These are phyloP conservation scores for Citrullus amarus DNA, from an alignment of 306 rosid genomes.

Conservation along the genomic window DNA sequence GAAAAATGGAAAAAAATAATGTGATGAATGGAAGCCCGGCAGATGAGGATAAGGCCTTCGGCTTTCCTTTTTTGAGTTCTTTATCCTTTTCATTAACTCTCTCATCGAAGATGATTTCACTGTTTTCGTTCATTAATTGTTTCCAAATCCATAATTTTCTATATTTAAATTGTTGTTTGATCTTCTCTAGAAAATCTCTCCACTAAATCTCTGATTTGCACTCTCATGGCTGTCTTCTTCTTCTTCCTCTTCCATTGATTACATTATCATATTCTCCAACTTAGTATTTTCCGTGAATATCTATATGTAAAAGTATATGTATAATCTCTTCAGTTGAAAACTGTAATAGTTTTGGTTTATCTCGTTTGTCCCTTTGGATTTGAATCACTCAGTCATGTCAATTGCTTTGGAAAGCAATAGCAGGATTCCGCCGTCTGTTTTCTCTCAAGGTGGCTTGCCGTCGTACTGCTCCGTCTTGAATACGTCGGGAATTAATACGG, in stretches of 20 bases:
- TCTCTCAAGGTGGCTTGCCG: background rate
- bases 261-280: background rate
- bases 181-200: background rate
- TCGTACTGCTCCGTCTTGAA: slow-evolving; percentile 25
- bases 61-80: background rate
- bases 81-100: background rate
- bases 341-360: background rate
- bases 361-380: background rate
- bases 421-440: slow-evolving; percentile 16
- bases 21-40: background rate
- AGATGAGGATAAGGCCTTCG: slow-evolving; percentile 5
- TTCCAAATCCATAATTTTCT: background rate
- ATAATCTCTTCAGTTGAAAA: background rate
- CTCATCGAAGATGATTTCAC: background rate
- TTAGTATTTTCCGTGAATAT: no score
- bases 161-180: background rate
- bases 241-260: background rate
- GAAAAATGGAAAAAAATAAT: background rate
- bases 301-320: no score
- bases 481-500: slow-evolving; percentile 12
- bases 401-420: slow-evolving; percentile 12
- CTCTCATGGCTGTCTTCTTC: background rate
- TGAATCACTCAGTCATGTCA: slow-evolving; percentile 15
- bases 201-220: background rate
- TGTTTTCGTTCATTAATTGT: background rate